Conservation (phyloP, 345 rosid genomes). For the Combretum micranthum region DNA sequence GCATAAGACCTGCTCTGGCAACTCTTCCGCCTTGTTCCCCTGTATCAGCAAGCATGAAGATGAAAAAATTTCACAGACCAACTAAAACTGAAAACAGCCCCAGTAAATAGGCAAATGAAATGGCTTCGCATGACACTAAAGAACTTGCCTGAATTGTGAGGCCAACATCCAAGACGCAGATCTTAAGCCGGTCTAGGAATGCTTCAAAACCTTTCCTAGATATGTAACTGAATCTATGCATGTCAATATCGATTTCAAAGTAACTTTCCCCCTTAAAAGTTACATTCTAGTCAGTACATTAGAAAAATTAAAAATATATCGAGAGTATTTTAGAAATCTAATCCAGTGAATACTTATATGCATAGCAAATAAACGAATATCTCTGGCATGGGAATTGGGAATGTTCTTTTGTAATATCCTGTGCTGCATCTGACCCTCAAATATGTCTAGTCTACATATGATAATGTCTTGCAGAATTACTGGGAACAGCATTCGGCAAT, state of each 20-base stretch:
- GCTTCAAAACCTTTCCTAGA: conserved; percentile 89
- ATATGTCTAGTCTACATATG: too few relatives aligned
- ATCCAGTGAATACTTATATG: too few relatives aligned
- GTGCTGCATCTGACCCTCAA: too few relatives aligned
- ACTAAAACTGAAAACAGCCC: too few relatives aligned
- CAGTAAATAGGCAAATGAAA: neutral
- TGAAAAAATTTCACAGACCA: too few relatives aligned
- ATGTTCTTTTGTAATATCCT: too few relatives aligned
- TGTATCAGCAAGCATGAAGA: conserved; percentile 14
- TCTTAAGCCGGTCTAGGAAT: conserved; percentile 70
- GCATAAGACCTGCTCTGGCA: conserved; percentile 88
- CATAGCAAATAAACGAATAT: too few relatives aligned
- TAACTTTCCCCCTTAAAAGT: conserved; percentile 73
- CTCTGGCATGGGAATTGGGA: too few relatives aligned
- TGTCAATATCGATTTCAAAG: conserved; percentile 88
- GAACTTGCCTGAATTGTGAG: conserved; percentile 77
- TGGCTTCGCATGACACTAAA: neutral
- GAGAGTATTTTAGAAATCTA: too few relatives aligned
- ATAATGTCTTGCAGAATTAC: too few relatives aligned
- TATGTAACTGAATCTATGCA: conserved; percentile 92
- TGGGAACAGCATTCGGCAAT: too few relatives aligned
- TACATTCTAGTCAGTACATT: neutral
- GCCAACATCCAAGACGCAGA: conserved; percentile 77
- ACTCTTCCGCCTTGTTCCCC: conserved; percentile 87
- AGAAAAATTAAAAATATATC: neutral